Evolutionary conservation across 495 filamentous ascomycete species (phyloP).

Genomic region (Lentithecium fluviatile): DNA sequence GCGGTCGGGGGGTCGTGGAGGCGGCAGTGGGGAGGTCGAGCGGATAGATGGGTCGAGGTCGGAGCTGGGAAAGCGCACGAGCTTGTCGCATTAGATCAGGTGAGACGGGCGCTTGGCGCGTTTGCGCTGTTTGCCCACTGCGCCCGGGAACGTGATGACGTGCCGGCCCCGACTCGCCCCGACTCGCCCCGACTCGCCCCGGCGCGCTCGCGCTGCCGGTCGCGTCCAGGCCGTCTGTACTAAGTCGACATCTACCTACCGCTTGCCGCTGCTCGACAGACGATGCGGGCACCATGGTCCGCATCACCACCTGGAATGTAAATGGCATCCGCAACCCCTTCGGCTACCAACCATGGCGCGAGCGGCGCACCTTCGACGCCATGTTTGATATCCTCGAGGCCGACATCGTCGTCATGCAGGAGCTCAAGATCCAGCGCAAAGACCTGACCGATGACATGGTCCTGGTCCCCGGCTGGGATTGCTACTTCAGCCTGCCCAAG

Average conservation of each 20-base stretch:
- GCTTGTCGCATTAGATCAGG: slow-evolving; percentile 8
- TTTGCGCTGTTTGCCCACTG: slow-evolving; percentile 16
- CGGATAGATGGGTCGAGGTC: slow-evolving; percentile 2
- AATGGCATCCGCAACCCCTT: slow-evolving; percentile 98
- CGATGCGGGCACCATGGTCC: slow-evolving; percentile 57
- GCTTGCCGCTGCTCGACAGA: no score
- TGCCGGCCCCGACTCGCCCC: no score
- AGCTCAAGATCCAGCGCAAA: slow-evolving; percentile 94
- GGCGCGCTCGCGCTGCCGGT: not conserved
- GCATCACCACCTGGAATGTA: slow-evolving; percentile 93
- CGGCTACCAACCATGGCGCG: slow-evolving; percentile 90
- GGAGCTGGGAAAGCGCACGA: slow-evolving; percentile 9
- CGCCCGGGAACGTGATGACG: slow-evolving; percentile 12
- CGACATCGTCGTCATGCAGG: slow-evolving; percentile 93
- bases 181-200: no score
- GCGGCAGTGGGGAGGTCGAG: not conserved
- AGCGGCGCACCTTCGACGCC: slow-evolving; percentile 80
- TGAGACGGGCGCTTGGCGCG: slow-evolving; percentile 21
- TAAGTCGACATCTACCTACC: no score
- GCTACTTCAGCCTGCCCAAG: slow-evolving; percentile 87
- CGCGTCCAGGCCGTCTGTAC: no score
- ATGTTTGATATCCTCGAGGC: slow-evolving; percentile 96
- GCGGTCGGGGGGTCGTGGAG: slow-evolving; percentile 10
- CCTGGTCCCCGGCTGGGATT: slow-evolving; percentile 92
- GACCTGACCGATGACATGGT: slow-evolving; percentile 96